A percentile compares a stretch with the other conserved stretches of the same genome.
Evolutionary conservation across 352 stramenopile genomes (phyloP).

Genomic region (Pythium plurisporium): DNA sequence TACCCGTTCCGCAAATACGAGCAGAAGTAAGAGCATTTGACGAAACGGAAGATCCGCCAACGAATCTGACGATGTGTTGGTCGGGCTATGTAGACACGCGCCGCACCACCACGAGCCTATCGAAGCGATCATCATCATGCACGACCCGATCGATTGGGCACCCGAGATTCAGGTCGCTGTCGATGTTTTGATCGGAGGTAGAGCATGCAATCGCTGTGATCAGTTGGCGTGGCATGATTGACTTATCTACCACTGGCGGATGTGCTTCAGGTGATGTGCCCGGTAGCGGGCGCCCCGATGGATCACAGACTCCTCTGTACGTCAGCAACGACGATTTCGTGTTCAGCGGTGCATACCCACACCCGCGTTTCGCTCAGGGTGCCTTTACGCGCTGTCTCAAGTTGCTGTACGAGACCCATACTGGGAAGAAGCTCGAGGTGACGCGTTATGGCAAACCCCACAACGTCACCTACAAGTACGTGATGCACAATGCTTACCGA

Average conservation of each 20-base stretch:
- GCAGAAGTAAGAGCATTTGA: too few relatives aligned
- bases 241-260: too few relatives aligned
- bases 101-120: constrained; percentile 66
- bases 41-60: too few relatives aligned
- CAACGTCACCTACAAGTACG: constrained; percentile 79
- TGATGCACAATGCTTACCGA: too few relatives aligned
- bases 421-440: constrained; percentile 56
- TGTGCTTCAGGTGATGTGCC: too few relatives aligned
- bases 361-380: constrained; percentile 81
- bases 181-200: constrained; percentile 83
- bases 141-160: constrained; percentile 88
- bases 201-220: too few relatives aligned
- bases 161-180: constrained; percentile 84
- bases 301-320: constrained; percentile 76
- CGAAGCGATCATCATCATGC: constrained; percentile 88
- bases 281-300: constrained; percentile 41
- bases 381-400: constrained; percentile 77
- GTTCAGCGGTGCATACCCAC: constrained; percentile 79
- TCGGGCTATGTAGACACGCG: too few relatives aligned
- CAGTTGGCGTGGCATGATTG: too few relatives aligned
- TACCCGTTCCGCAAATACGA: constrained; percentile 80
- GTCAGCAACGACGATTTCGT: constrained; percentile 88
- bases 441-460: constrained; percentile 83
- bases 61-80: too few relatives aligned
- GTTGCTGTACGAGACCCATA: constrained; percentile 67